phyloP scores from a whole-genome alignment of 768 basidiomycete genomes.

The Serendipita sp. region DNA sequence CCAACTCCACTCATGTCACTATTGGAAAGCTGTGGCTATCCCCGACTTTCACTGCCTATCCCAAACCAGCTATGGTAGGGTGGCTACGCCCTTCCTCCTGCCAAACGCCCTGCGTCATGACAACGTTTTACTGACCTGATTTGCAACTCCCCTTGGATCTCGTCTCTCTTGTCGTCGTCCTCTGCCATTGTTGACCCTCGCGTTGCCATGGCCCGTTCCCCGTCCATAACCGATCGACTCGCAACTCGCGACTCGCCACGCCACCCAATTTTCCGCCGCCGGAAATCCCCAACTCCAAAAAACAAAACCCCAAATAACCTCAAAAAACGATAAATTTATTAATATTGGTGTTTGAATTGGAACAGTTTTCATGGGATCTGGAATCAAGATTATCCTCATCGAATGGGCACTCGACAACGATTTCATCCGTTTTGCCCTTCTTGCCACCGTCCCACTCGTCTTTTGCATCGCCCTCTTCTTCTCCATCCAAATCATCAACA shows the following conservation, averaged over 20 bases:
- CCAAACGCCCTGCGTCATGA: too few species aligned
- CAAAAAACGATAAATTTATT: background rate
- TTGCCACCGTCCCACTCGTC: slow-evolving; percentile 51
- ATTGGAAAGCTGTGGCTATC: too few species aligned
- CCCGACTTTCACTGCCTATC: too few species aligned
- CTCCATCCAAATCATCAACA: slow-evolving; percentile 49
- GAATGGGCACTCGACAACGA: slow-evolving; percentile 54
- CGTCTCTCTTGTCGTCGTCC: background rate
- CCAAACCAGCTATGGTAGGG: too few species aligned
- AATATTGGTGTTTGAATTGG: background rate
- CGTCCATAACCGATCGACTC: too few species aligned
- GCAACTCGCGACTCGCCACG: too few species aligned
- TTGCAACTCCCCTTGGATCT: background rate
- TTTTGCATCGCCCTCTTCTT: slow-evolving; percentile 70
- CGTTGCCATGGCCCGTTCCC: too few species aligned
- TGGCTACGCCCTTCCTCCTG: background rate
- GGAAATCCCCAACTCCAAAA: too few species aligned
- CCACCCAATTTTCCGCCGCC: too few species aligned
- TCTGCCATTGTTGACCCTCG: too few species aligned
- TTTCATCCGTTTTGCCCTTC: slow-evolving; percentile 46
- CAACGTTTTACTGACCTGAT: too few species aligned
- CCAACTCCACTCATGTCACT: background rate
- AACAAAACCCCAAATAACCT: too few species aligned
- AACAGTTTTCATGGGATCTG: slow-evolving; percentile 54
- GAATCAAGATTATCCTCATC: slow-evolving; percentile 38